A percentile compares a stretch with the other conserved stretches of the same genome.
phyloP scores from a whole-genome alignment of 192 early-diverging fungal species.

The Oehlia diaphana region DNA sequence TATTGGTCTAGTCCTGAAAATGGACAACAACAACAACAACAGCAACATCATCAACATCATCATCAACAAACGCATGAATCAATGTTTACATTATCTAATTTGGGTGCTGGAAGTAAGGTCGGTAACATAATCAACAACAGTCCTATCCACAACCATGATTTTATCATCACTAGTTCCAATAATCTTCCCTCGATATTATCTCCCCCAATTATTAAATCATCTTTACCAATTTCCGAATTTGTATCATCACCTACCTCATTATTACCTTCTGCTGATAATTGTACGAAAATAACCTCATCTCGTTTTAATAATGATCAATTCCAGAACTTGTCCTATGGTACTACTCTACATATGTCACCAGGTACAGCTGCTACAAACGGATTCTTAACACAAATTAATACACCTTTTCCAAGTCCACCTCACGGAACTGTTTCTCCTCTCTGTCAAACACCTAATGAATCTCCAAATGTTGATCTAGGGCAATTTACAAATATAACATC shows the following conservation, averaged over 20 bases:
- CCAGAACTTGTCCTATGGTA: constrained; percentile 6
- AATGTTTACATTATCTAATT: not conserved
- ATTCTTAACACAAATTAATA: constrained; percentile 6
- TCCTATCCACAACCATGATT: not conserved
- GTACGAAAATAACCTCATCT: not conserved
- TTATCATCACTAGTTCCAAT: not conserved
- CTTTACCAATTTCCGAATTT: not conserved
- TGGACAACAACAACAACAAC: not conserved
- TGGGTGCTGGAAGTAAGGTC: constrained; percentile 8
- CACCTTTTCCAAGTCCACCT: constrained; percentile 13
- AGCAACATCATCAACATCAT: not conserved
- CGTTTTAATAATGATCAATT: not conserved
- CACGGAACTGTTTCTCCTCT: not conserved
- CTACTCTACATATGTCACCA: constrained; percentile 5
- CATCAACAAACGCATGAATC: not conserved
- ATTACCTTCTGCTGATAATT: not conserved
- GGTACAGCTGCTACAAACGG: not conserved
- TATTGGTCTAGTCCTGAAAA: constrained; percentile 2
- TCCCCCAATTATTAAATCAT: constrained; percentile 1
- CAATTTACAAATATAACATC: not conserved
- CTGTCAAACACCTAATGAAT: constrained; percentile 8
- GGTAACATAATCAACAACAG: constrained; percentile 5
- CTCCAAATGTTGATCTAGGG: constrained; percentile 9
- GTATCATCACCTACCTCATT: not conserved
- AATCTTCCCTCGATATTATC: not conserved